These are phyloP conservation scores for Emergomyces pasteurianus DNA, from an alignment of 2,329 filamentous ascomycete genomes.

Conservation along the genomic window DNA sequence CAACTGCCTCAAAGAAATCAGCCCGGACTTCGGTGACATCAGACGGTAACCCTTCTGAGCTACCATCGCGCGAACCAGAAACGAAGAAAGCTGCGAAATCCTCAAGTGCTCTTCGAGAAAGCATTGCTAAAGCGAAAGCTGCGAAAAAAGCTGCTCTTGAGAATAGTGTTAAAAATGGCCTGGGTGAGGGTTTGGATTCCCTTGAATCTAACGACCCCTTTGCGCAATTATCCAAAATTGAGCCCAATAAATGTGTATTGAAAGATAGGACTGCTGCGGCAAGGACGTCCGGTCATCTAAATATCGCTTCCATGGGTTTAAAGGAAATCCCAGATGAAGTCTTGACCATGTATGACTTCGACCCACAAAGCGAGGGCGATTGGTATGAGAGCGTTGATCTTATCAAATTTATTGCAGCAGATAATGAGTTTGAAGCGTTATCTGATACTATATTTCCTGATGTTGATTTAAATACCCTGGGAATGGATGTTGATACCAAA, in stretches of 20 bases:
- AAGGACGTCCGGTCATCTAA: conserved; percentile 66
- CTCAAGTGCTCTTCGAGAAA: conserved; percentile 70
- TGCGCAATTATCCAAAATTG: conserved; percentile 49
- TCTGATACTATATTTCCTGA: conserved; percentile 72
- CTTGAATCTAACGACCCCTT: conserved; percentile 34
- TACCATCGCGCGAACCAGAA: conserved; percentile 19
- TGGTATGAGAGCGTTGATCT: conserved; percentile 93
- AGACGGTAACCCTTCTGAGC: conserved; percentile 20
- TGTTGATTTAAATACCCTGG: conserved; percentile 40
- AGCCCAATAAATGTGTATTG: conserved; percentile 53
- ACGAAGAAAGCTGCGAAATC: conserved; percentile 48
- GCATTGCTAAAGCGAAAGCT: conserved; percentile 86
- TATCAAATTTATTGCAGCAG: conserved; percentile 69
- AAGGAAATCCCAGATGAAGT: conserved; percentile 72
- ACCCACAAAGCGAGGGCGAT: conserved; percentile 51
- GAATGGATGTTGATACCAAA: conserved; percentile 52
- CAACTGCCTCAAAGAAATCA: conserved; percentile 20
- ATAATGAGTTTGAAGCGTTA: conserved; percentile 72
- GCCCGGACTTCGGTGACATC: conserved; percentile 19
- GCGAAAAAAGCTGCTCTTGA: conserved; percentile 48
- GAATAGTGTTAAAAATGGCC: conserved; percentile 16
- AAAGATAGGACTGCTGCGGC: conserved; percentile 61
- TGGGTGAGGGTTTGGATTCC: conserved; percentile 38
- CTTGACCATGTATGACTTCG: conserved; percentile 78
- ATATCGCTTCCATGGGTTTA: conserved; percentile 74